These are phyloP conservation scores for Aethionema arabicum DNA, from an alignment of 345 rosid genomes.

Conservation along the genomic window DNA sequence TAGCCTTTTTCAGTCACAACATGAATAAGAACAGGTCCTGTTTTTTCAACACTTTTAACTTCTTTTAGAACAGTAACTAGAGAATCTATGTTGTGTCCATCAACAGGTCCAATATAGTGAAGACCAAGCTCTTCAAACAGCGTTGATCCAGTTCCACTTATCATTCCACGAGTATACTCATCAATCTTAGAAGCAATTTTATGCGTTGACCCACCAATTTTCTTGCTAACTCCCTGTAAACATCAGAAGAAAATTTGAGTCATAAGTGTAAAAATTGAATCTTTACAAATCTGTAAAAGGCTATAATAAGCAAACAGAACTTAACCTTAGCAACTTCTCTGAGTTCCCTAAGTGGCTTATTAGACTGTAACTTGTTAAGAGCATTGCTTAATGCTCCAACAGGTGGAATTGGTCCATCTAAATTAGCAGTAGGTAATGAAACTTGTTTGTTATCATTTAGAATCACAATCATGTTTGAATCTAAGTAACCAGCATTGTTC, in stretches of 20 bases:
- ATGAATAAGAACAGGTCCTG: constrained; percentile 93
- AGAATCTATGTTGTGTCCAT: constrained; percentile 93
- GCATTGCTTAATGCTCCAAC: constrained; percentile 99
- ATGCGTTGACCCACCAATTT: constrained; percentile 89
- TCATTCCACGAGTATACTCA: constrained; percentile 98
- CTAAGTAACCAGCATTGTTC: constrained; percentile 97
- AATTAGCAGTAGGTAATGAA: constrained; percentile 86
- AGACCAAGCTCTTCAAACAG: constrained; percentile 95
- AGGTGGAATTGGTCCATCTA: constrained; percentile 93
- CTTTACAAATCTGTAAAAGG: no score
- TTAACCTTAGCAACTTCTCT: constrained; percentile 97
- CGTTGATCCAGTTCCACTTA: constrained; percentile 93
- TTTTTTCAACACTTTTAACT: constrained; percentile 85
- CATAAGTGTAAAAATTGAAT: no score
- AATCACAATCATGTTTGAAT: constrained; percentile 94
- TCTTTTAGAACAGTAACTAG: constrained; percentile 79
- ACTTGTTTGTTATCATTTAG: constrained; percentile 99
- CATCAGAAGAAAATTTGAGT: neutral
- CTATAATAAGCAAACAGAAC: neutral
- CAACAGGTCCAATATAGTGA: constrained; percentile 95
- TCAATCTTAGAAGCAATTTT: constrained; percentile 94
- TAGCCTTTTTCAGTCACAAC: constrained; percentile 98
- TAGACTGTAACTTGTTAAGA: constrained; percentile 89
- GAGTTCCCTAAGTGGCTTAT: constrained; percentile 86
- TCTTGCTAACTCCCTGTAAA: constrained; percentile 84